A percentile compares a stretch with the other conserved stretches of the same genome.
Evolutionary conservation across 208 protist species (phyloP).

Genomic region (Lotmaria passim): DNA sequence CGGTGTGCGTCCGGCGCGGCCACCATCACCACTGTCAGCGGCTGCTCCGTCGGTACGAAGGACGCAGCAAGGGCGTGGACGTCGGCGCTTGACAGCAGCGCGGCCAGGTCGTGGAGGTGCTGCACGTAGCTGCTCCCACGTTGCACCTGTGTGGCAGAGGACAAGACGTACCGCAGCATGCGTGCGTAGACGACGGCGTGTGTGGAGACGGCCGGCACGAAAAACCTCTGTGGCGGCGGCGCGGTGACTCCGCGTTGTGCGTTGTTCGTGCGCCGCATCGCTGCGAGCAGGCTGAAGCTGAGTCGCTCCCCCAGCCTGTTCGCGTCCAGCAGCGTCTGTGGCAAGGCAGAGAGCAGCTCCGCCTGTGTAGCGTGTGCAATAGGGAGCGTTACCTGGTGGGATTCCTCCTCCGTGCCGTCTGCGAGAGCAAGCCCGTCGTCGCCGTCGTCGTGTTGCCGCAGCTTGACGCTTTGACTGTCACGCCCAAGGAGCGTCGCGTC

Average conservation of each 20-base stretch:
- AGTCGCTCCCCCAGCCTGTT: conserved; percentile 15
- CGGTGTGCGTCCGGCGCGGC: conserved; percentile 43
- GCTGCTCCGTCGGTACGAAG: conserved; percentile 46
- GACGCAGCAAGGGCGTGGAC: conserved; percentile 60
- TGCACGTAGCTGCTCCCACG: conserved; percentile 20
- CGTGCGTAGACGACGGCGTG: conserved; percentile 48
- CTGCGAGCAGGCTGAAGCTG: conserved; percentile 27
- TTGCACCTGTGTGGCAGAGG: conserved; percentile 15
- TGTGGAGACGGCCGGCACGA: conserved; percentile 39
- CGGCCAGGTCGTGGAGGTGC: conserved; percentile 39
- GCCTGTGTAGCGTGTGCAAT: conserved; percentile 20
- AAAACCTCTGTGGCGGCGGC: conserved; percentile 14
- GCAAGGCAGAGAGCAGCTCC: conserved; percentile 32
- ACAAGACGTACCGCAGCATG: conserved; percentile 45
- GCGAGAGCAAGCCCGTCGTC: too few relatives aligned
- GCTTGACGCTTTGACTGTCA: not conserved
- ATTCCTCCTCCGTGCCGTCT: too few relatives aligned
- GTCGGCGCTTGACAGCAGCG: conserved; percentile 48
- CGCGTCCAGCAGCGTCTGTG: conserved; percentile 19
- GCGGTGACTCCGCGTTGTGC: not conserved
- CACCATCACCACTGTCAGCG: conserved; percentile 54
- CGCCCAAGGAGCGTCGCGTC: not conserved
- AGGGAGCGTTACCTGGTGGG: not conserved
- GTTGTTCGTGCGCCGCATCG: not conserved
- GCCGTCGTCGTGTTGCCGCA: not conserved